Evolutionary conservation across 768 basidiomycete genomes (phyloP).

Genomic region (Mycena alexandri): DNA sequence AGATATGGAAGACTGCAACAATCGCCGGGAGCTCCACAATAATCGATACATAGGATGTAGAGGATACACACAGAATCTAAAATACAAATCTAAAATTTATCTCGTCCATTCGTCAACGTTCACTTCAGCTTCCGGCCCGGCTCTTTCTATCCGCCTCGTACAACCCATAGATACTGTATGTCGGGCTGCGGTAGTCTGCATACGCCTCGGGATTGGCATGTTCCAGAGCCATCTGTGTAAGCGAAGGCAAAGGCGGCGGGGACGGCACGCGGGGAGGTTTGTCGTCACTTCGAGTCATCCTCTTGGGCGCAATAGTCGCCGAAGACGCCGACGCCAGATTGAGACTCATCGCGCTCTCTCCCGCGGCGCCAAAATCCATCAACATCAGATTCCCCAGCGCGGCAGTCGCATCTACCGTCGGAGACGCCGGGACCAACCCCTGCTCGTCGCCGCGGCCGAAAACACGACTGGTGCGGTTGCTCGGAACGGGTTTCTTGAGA

Average conservation of each 20-base stretch:
- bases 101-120: not conserved
- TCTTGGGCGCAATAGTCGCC: constrained; percentile 38
- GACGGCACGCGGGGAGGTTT: constrained; percentile 85
- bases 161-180: constrained; percentile 85
- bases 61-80: not conserved
- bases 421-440: constrained; percentile 38
- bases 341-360: constrained; percentile 50
- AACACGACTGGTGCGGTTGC: constrained; percentile 35
- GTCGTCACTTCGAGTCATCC: constrained; percentile 57
- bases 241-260: constrained; percentile 78
- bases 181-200: constrained; percentile 80
- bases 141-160: constrained; percentile 76
- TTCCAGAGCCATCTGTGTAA: constrained; percentile 82
- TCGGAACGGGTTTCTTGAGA: constrained; percentile 51
- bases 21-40: not conserved
- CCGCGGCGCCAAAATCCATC: constrained; percentile 63
- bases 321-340: constrained; percentile 48
- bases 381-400: constrained; percentile 72
- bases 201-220: constrained; percentile 73
- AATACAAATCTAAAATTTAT: too few species aligned
- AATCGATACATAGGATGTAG: constrained; percentile 24
- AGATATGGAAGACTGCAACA: not conserved
- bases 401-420: constrained; percentile 57
- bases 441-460: constrained; percentile 45
- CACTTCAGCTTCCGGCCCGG: constrained; percentile 31